Base-by-base conservation (phyloP, 805 yeast genomes). In the Pichia phayaonensis region DNA sequence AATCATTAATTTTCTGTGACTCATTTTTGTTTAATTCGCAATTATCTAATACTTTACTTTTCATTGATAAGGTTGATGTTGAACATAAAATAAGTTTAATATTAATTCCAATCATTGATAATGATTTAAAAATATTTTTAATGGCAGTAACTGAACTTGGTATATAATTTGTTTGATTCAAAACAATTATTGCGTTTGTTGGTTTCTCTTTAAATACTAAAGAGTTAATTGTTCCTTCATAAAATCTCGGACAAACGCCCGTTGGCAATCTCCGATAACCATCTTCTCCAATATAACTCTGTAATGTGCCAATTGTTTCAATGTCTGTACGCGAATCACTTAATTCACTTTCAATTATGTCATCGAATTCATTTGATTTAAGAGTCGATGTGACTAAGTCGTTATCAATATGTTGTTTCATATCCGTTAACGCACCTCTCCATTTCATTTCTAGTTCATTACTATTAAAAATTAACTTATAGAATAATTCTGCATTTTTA, bases 171-270 rank as follows among this genome's bases (percentile, higher is more conserved):
- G 53, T 31, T 48, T 64, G 68, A 46, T 68, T 68, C 13, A 66
- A 22, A 2, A 66, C 49, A 3, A 68, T 55, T 10, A 61, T 49
- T 49, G 65, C 61, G n/a, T 55, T 57, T 2, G 46, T 15, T 8
- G 70, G 71, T 46, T 64, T 67, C 24, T 48, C 51, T 38, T 49
- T 55, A 40, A 61, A 56, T 1, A 51, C 49, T 7, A 63, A 42
- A 2, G 65, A 54, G 21, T 54, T 58, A 8, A 66, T 55, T 1
- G 67, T 62, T 11, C 61, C 56, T 39, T 61, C 67, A 47, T 63
- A 64, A 46, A 65, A 60, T 45, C 52, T 55, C 10, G 68, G 61
- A 46, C 62, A 50, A 7, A 63, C 68, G 6, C 68, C 67, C 2
- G 55, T 42, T 13, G 61, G 62, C 3, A 57, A 44, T 18, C 49